Base-by-base conservation (phyloP, 768 basidiomycete genomes). In the Xerocomellus chrysenteron region DNA sequence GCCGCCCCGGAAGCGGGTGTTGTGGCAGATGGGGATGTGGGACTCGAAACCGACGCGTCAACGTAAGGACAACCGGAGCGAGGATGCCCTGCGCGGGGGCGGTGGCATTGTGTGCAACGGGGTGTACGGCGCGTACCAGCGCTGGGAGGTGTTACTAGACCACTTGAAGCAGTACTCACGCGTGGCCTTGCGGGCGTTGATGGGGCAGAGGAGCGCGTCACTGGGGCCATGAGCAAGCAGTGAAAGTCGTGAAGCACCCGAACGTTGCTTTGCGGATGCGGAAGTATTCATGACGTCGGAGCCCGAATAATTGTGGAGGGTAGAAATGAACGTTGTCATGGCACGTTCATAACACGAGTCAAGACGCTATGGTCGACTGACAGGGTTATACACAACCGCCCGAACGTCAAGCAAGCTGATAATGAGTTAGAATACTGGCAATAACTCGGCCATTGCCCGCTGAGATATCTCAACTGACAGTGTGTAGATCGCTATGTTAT, bases 21-120 rank as follows among this genome's bases (percentile, higher is more conserved):
- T 17, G 39, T 53, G 40, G 56, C 26, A 33, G 62, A 57, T 11
- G 66, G 55, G 7, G 69, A 63, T 5, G 58, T 39, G 5, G 61
- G 64, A 16, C 37, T 62, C n/a, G 41, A 11, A 8, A 59, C 40
- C 0, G 60, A 57, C 39, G 75, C 67, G 43, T 77, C 75, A 21
- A 65, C 68, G 54, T 71, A 78, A 1, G 84, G 83, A 63, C 86
- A 86, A 11, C 85, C 84, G 0, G 81, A 81, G 44, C 84, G 82
- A 17, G 85, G 85, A 64, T 87, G 86, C 0, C 85, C 84, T 26
- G 73, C 75, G 51, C 77, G 75, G 0, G 83, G 82, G 24, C 78
- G 78, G 51, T 75, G 73, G 67, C 85, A 87, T 62, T 80, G 81
- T 43, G 71, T 76, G 68, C 85, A 87, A 46, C 72, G 77, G 36